A percentile compares a stretch with the other conserved stretches of the same genome.
phyloP scores from a whole-genome alignment of 2,329 filamentous ascomycete genomes.

The Fusarium torulosum region DNA sequence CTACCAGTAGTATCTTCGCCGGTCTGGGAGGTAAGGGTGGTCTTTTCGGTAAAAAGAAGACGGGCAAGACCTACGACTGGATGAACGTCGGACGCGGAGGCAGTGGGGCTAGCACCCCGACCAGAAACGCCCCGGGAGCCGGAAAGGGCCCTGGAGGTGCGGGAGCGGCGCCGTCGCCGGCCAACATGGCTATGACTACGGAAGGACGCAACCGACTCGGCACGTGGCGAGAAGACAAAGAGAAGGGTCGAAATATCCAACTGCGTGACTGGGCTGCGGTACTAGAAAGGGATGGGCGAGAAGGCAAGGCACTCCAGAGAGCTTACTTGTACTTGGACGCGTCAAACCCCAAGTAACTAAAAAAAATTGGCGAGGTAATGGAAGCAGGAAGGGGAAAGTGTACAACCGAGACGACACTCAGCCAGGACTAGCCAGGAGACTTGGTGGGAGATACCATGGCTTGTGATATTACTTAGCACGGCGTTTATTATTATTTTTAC shows the following conservation, averaged over 20 bases:
- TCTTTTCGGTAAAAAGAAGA: conserved; percentile 70
- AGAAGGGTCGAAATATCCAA: conserved; percentile 83
- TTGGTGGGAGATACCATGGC: conserved; percentile 51
- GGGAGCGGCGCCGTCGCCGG: conserved; percentile 49
- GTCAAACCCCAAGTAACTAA: conserved; percentile 58
- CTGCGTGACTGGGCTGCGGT: conserved; percentile 84
- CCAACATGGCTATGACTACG: conserved; percentile 62
- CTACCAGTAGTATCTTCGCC: conserved; percentile 80
- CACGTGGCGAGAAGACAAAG: conserved; percentile 82
- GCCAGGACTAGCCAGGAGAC: conserved; percentile 35
- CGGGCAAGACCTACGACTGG: conserved; percentile 79
- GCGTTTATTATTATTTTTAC: conserved; percentile 48
- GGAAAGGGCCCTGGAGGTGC: conserved; percentile 51
- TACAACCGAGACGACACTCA: conserved; percentile 16
- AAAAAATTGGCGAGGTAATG: conserved; percentile 38
- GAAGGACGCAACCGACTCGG: conserved; percentile 75
- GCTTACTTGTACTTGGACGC: conserved; percentile 67
- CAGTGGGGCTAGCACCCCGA: conserved; percentile 67
- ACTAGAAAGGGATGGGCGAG: conserved; percentile 81
- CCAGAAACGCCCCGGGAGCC: conserved; percentile 52
- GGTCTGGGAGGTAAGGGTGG: conserved; percentile 73
- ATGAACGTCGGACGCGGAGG: conserved; percentile 69
- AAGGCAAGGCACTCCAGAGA: conserved; percentile 71
- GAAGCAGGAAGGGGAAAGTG: conserved; percentile 16
- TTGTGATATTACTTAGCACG: conserved; percentile 53